Evolutionary conservation across 148 eudicot species (phyloP), one percentile per base, ranked within the genome.

Genomic region (Cornus kousa): DNA sequence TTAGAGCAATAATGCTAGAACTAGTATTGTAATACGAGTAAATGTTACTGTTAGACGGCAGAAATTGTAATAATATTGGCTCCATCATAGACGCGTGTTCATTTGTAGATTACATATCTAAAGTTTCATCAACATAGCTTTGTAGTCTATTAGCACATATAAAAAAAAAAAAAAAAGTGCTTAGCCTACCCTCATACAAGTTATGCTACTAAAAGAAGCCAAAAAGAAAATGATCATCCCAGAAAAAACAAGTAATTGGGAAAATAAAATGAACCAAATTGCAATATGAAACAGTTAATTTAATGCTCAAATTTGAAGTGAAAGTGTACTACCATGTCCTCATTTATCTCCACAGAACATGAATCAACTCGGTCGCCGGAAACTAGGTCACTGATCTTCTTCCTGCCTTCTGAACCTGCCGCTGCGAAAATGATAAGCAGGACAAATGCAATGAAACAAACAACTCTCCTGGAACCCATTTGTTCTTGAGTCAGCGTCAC

Each of bases 311-410:
- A 55, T 14, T 8, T 39, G 48, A 70, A 46, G 53, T n/a, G 79
- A 74, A 19, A 64, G 24, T 70, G 28, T 48, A 77, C 79, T 93
- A 93, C 99, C 99, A 82, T 79, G 37, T 83, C 86, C 35, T 81
- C 82, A 88, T 89, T 87, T 32, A 75, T 83, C 57, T 86, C 87
- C 70, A 74, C 75, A 50, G 85, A 75, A 83, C 75, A 74, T 28
- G 86, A 87, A 73, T 86, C 59, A 50, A 89, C 55, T 73, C 46
- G 86, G 67, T 81, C 79, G 43, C 82, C 82, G 57, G 84, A 81
- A 71, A 82, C 66, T 71, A 85, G 74, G 24, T 86, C 86, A 39
- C 78, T 72, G 10, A 78, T 81, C 70, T 80, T 68, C 62, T 55
- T 80, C 79, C 77, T 80, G 85, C 84, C 86, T 80, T 84, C 88